These are phyloP conservation scores for Leucocoprinus sp. DNA, from an alignment of 768 basidiomycete genomes.

Conservation along the genomic window DNA sequence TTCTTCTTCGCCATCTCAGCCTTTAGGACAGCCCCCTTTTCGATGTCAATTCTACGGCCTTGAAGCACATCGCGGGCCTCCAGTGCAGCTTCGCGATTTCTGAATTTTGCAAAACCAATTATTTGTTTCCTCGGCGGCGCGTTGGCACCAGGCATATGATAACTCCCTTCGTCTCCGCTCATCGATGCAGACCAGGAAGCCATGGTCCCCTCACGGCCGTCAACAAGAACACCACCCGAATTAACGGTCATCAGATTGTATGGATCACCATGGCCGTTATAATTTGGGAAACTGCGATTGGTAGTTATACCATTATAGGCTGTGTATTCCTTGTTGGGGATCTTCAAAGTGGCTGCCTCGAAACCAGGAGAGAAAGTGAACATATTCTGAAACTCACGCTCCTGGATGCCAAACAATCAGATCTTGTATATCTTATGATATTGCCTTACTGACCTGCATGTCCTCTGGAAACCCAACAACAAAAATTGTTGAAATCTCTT, in stretches of 20 bases:
- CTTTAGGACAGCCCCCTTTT: constrained; percentile 88
- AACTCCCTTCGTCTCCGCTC: constrained; percentile 24
- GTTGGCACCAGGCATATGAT: constrained; percentile 22
- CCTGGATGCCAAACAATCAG: constrained; percentile 40
- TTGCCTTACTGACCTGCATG: constrained; percentile 66
- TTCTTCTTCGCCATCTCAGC: constrained; percentile 99
- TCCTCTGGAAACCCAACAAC: constrained; percentile 99
- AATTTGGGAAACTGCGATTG: constrained; percentile 22
- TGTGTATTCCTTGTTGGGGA: constrained; percentile 86
- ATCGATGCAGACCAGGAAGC: constrained; percentile 54
- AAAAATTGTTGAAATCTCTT: constrained; percentile 95
- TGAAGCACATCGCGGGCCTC: constrained; percentile 83
- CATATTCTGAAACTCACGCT: constrained; percentile 99
- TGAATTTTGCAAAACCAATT: constrained; percentile 97
- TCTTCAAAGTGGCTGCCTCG: constrained; percentile 96
- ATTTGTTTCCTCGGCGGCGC: constrained; percentile 84
- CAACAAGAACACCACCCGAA: constrained; percentile 77
- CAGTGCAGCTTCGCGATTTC: constrained; percentile 77
- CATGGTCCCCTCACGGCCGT: constrained; percentile 65
- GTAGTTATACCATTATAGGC: constrained; percentile 35
- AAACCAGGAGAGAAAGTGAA: constrained; percentile 95
- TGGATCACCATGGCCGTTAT: constrained; percentile 61
- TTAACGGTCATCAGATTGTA: constrained; percentile 81
- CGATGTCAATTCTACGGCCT: constrained; percentile 84
- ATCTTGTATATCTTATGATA: constrained; percentile 11